Evolutionary conservation across 1,284 basidiomycete species (phyloP).

Genomic region (Cystobasidiaceae sp.): DNA sequence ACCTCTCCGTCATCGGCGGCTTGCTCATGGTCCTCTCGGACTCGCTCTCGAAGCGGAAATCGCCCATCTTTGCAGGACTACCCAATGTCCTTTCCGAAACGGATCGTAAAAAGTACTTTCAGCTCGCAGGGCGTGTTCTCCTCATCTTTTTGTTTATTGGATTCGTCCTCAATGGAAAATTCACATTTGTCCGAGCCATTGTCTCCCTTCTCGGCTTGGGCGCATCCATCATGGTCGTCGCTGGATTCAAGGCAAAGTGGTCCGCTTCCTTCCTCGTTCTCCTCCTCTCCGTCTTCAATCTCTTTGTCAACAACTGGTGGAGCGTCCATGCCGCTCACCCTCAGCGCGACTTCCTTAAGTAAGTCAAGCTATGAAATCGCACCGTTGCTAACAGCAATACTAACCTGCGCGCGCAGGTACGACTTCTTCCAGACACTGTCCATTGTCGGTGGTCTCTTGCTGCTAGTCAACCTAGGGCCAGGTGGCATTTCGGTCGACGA

Average conservation of each 20-base stretch:
- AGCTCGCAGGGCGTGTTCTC: constrained; percentile 91
- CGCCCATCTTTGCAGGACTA: constrained; percentile 84
- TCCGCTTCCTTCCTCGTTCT: constrained; percentile 94
- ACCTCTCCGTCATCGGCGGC: constrained; percentile 84
- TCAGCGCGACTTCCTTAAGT: constrained; percentile 95
- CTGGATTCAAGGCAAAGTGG: constrained; percentile 99
- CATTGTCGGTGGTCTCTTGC: constrained; percentile 93
- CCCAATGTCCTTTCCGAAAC: constrained; percentile 80
- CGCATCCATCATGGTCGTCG: constrained; percentile 94
- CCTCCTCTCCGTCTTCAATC: constrained; percentile 88
- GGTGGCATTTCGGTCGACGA: constrained; percentile 96
- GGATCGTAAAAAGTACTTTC: constrained; percentile 98
- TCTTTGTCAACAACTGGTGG: constrained; percentile 99
- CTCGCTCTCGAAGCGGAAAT: constrained; percentile 71
- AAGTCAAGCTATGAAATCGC: constrained; percentile 41
- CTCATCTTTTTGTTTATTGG: constrained; percentile 99
- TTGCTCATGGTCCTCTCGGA: constrained; percentile 98
- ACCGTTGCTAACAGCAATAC: not conserved
- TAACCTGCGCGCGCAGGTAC: constrained; percentile 53
- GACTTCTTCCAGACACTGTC: constrained; percentile 80
- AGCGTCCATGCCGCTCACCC: constrained; percentile 82
- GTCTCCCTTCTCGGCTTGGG: constrained; percentile 50
- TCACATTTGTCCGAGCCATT: constrained; percentile 46
- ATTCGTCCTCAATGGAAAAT: constrained; percentile 71
- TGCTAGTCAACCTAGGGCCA: constrained; percentile 97